phyloP scores from a whole-genome alignment of 208 protist genomes.

The Lotmaria passim region DNA sequence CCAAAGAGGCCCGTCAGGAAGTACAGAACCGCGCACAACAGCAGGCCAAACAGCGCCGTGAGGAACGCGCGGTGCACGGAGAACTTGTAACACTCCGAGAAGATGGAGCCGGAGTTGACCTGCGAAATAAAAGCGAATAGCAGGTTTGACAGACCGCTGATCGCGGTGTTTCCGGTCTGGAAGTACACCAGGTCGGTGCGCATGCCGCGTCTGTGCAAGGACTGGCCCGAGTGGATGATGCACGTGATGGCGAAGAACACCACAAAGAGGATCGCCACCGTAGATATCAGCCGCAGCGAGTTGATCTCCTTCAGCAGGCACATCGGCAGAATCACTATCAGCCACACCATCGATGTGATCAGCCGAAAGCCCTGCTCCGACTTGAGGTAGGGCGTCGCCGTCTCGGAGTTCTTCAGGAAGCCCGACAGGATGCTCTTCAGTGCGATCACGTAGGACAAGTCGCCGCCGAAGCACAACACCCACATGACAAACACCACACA shows the following conservation, averaged over 20 bases:
- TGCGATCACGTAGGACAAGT: constrained; percentile 66
- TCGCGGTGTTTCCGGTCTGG: constrained; percentile 49
- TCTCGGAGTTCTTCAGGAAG: constrained; percentile 31
- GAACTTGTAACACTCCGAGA: constrained; percentile 65
- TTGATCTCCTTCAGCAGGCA: constrained; percentile 80
- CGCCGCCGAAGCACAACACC: constrained; percentile 61
- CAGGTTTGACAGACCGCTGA: constrained; percentile 64
- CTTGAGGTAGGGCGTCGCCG: constrained; percentile 25
- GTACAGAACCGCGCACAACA: constrained; percentile 65
- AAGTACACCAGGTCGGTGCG: constrained; percentile 55
- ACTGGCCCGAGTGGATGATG: constrained; percentile 51
- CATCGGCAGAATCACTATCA: constrained; percentile 68
- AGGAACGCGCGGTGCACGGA: constrained; percentile 51
- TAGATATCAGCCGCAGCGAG: constrained; percentile 72
- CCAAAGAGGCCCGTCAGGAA: constrained; percentile 80
- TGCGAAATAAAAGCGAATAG: constrained; percentile 75
- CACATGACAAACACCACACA: constrained; percentile 60
- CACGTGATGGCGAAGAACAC: constrained; percentile 73
- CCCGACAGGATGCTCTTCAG: constrained; percentile 49
- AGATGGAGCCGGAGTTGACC: constrained; percentile 69
- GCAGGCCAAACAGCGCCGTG: constrained; percentile 42
- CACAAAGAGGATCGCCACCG: constrained; percentile 70
- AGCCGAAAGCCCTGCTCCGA: constrained; percentile 40
- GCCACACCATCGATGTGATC: constrained; percentile 61
- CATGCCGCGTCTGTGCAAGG: constrained; percentile 30